Conservation (phyloP, 164 flowering plant species). For the Akebia trifoliata region DNA sequence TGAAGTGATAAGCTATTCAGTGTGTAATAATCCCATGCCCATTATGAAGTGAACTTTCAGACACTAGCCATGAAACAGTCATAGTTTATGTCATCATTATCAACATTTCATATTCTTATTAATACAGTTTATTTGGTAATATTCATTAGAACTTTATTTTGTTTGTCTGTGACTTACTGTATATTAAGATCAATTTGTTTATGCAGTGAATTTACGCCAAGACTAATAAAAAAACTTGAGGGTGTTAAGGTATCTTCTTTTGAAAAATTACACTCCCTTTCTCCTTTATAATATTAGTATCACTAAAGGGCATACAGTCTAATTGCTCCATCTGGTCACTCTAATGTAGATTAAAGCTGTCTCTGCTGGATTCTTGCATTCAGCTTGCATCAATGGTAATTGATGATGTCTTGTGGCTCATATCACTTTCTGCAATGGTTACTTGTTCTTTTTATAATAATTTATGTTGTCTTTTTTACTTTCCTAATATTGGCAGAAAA, state of each 20-base stretch:
- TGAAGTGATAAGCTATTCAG: no score
- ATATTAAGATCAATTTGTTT: constrained; percentile 10
- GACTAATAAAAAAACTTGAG: constrained; percentile 77
- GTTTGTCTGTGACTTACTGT: no score
- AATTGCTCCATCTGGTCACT: constrained; percentile 4
- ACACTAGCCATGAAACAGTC: no score
- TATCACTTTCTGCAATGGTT: constrained; percentile 2
- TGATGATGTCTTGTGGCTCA: no score
- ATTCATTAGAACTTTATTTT: no score
- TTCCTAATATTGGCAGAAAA: constrained; percentile 43
- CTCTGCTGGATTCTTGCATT: constrained; percentile 89
- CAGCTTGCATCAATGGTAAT: constrained; percentile 78
- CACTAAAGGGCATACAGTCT: not conserved
- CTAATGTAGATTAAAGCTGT: constrained; percentile 52
- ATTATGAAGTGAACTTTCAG: no score
- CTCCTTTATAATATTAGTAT: constrained; percentile 6
- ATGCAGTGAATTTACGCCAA: constrained; percentile 89
- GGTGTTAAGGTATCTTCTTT: constrained; percentile 58
- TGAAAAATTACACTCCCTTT: not conserved
- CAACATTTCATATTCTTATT: no score
- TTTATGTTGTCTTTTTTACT: not conserved
- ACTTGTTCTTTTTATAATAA: no score
- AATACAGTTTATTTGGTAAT: no score
- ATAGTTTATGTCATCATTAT: no score
- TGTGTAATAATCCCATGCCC: no score